These are phyloP conservation scores for Paraurostyla sp. DNA, from an alignment of 73 alveolate species.

Conservation along the genomic window DNA sequence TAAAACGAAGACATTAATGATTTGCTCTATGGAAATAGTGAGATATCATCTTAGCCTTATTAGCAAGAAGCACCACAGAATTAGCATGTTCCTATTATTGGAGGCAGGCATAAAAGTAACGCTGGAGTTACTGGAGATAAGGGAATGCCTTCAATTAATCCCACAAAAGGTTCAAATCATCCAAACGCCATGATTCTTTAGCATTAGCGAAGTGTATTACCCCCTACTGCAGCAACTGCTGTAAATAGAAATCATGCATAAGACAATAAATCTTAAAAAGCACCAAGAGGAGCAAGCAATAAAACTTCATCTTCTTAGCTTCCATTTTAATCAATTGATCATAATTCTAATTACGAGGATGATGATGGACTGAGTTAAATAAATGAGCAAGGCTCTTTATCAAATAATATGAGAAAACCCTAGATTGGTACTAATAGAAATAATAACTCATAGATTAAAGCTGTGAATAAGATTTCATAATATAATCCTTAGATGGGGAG, in stretches of 20 bases:
- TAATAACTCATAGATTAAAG: neutral
- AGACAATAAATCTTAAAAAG: conserved; percentile 29
- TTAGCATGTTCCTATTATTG: conserved; percentile 54
- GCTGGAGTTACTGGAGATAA: conserved; percentile 4
- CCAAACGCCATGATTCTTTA: conserved; percentile 35
- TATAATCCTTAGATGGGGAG: neutral
- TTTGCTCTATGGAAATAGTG: conserved; percentile 1
- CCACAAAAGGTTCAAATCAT: neutral
- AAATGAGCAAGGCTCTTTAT: too few species aligned
- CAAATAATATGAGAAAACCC: neutral
- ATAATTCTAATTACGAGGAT: neutral
- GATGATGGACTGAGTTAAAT: too few species aligned
- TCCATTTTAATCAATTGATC: conserved; percentile 3
- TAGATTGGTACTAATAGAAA: conserved; percentile 9
- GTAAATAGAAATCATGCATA: neutral
- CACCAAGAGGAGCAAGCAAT: conserved; percentile 37
- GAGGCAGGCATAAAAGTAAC: conserved; percentile 50
- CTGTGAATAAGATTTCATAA: neutral
- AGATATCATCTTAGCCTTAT: neutral
- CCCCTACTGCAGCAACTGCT: conserved; percentile 16
- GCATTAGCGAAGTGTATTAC: conserved; percentile 3
- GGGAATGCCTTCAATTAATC: neutral
- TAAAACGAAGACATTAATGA: conserved; percentile 45
- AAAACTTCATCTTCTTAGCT: conserved; percentile 2
- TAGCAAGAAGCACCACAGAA: neutral